phyloP scores from a whole-genome alignment of 2,329 filamentous ascomycete genomes.

The Diaporthe capsici region DNA sequence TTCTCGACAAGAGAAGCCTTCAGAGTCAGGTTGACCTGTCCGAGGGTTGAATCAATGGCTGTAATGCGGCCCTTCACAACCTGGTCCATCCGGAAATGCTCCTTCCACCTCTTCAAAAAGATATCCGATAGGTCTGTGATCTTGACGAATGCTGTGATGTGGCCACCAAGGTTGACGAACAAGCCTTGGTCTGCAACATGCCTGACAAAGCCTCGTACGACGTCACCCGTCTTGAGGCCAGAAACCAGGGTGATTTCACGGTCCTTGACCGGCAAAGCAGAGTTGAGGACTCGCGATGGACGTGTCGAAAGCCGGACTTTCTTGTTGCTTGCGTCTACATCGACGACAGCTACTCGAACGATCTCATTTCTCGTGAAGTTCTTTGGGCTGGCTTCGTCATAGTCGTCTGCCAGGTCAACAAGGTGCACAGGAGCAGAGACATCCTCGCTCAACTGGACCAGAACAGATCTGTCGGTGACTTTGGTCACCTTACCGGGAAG shows the following conservation, averaged over 20 bases:
- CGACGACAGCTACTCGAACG: constrained; percentile 86
- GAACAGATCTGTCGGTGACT: constrained; percentile 84
- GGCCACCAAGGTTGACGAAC: constrained; percentile 86
- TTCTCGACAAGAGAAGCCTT: constrained; percentile 88
- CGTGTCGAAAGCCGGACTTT: constrained; percentile 84
- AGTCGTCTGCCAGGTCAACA: constrained; percentile 89
- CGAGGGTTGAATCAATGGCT: constrained; percentile 75
- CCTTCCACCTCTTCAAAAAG: constrained; percentile 96
- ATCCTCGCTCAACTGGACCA: constrained; percentile 86
- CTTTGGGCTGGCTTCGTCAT: constrained; percentile 81
- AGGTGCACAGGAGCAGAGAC: constrained; percentile 86
- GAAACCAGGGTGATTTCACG: constrained; percentile 79
- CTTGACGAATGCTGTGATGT: constrained; percentile 85
- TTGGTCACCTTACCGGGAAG: constrained; percentile 88
- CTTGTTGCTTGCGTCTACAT: constrained; percentile 88
- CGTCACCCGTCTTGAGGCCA: constrained; percentile 82
- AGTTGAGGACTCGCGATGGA: constrained; percentile 91
- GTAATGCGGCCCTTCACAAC: constrained; percentile 90
- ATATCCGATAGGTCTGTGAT: constrained; percentile 91
- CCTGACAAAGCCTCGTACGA: constrained; percentile 93
- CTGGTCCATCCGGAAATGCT: constrained; percentile 88
- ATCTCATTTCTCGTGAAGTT: constrained; percentile 87
- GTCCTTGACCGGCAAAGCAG: constrained; percentile 84
- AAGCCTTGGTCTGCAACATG: constrained; percentile 90
- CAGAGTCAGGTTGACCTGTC: constrained; percentile 86